A percentile compares a stretch with the other conserved stretches of the same genome.
phyloP scores from a whole-genome alignment of 2,329 filamentous ascomycete species.

The Trichoderma gracile region DNA sequence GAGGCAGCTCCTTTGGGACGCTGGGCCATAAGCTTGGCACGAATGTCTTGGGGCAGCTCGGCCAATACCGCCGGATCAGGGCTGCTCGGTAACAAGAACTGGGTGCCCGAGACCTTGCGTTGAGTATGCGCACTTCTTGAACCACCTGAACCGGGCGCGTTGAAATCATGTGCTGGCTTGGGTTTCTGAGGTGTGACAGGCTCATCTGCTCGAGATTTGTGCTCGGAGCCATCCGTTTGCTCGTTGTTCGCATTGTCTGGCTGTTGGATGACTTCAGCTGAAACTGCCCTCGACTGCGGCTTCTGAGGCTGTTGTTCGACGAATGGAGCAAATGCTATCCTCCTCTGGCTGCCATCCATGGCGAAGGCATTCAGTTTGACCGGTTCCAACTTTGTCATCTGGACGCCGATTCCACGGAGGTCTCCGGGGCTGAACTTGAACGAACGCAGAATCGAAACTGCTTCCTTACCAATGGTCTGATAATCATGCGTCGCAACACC shows the following conservation, averaged over 20 bases:
- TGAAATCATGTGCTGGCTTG: conserved; percentile 56
- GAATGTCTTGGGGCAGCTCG: conserved; percentile 81
- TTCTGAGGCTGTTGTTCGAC: conserved; percentile 43
- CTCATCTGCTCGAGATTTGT: conserved; percentile 58
- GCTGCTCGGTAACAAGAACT: conserved; percentile 86
- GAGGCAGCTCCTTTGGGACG: conserved; percentile 36
- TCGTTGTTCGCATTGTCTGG: conserved; percentile 38
- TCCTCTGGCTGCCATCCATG: conserved; percentile 74
- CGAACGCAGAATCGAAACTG: conserved; percentile 77
- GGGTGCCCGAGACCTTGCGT: conserved; percentile 80
- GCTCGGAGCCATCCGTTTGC: conserved; percentile 35
- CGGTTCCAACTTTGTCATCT: conserved; percentile 89
- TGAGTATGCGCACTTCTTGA: conserved; percentile 59
- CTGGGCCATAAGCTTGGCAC: conserved; percentile 69
- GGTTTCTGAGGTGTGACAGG: conserved; percentile 54
- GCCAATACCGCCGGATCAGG: conserved; percentile 79
- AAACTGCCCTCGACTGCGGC: conserved; percentile 45
- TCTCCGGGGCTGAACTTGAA: conserved; percentile 88
- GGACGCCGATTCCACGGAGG: conserved; percentile 86
- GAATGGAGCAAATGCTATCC: conserved; percentile 68
- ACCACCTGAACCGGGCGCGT: conserved; percentile 52
- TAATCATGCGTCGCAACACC: conserved; percentile 80
- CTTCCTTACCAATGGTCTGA: conserved; percentile 74
- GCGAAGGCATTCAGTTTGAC: conserved; percentile 61
- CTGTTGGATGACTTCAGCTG: conserved; percentile 53